These are phyloP conservation scores for Geotrichum ghanense DNA, from an alignment of 805 yeast species.

Conservation along the genomic window DNA sequence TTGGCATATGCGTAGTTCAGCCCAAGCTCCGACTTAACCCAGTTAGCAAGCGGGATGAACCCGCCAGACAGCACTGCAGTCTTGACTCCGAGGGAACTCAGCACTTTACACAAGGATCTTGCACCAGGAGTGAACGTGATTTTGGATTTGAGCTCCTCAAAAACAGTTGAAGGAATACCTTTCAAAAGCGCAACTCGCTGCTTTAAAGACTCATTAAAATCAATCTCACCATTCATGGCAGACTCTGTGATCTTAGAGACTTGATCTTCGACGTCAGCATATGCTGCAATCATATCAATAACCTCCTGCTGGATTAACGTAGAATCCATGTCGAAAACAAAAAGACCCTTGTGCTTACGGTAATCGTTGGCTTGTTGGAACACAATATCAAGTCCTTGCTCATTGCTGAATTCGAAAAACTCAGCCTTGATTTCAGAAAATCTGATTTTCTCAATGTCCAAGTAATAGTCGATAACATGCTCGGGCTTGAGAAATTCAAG, in stretches of 20 bases:
- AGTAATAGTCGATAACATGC: conserved; percentile 31
- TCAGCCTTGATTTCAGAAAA: conserved; percentile 10
- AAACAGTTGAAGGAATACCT: conserved; percentile 63
- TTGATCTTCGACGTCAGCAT: conserved; percentile 79
- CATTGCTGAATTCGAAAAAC: conserved; percentile 18
- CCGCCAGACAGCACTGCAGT: conserved; percentile 93
- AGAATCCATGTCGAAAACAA: conserved; percentile 96
- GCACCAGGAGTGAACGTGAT: conserved; percentile 82
- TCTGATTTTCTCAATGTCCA: conserved; percentile 13
- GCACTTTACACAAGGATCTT: conserved; percentile 48
- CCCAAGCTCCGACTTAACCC: conserved; percentile 53
- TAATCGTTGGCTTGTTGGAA: conserved; percentile 28
- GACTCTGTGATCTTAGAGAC: conserved; percentile 83
- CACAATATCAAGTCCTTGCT: conserved; percentile 30
- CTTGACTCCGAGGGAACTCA: conserved; percentile 51
- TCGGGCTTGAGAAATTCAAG: conserved; percentile 23
- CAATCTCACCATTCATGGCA: conserved; percentile 96
- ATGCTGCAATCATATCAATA: conserved; percentile 87
- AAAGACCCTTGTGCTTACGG: conserved; percentile 37
- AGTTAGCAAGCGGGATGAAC: conserved; percentile 75
- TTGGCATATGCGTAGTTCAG: conserved; percentile 90
- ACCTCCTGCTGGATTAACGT: conserved; percentile 94
- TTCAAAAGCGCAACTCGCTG: conserved; percentile 68
- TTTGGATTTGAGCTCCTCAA: conserved; percentile 66
- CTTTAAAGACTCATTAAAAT: conserved; percentile 69